Conservation (phyloP, 176 grass and related monocot species). For the Triticum monococcum region DNA sequence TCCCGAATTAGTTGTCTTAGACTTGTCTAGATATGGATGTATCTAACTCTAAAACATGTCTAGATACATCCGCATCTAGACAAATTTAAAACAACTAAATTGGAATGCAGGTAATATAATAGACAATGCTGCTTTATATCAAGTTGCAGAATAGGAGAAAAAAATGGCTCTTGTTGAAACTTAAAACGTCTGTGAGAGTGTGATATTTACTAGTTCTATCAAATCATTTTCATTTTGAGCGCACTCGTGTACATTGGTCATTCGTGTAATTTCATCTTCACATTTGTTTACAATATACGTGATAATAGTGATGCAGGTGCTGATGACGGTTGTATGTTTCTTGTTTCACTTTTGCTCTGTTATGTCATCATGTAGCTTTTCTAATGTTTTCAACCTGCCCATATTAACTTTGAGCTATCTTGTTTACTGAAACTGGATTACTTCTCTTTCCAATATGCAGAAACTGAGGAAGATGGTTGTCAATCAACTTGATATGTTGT, state of each 20-base stretch:
- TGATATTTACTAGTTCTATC: not conserved
- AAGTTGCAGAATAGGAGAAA: slow-evolving; percentile 3
- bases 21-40: too few relatives aligned
- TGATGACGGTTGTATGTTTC: not conserved
- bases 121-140: not conserved
- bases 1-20: too few relatives aligned
- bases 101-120: not conserved
- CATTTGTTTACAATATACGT: not conserved
- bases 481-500: slow-evolving; percentile 64
- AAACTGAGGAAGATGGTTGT: slow-evolving; percentile 88
- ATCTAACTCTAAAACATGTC: too few relatives aligned
- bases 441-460: slow-evolving; percentile 40
- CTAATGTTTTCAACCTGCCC: not conserved
- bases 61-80: too few relatives aligned
- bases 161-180: not conserved
- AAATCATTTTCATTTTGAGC: not conserved
- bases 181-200: not conserved
- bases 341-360: not conserved
- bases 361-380: not conserved
- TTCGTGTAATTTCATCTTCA: not conserved
- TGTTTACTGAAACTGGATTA: not conserved
- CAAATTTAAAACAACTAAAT: too few relatives aligned
- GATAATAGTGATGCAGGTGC: not conserved
- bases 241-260: not conserved
- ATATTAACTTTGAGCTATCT: slow-evolving; percentile 5